Evolutionary conservation across 1,139 yeast genomes (phyloP), one percentile per base, ranked within the genome.

Genomic region (Protomyces inundatus): DNA sequence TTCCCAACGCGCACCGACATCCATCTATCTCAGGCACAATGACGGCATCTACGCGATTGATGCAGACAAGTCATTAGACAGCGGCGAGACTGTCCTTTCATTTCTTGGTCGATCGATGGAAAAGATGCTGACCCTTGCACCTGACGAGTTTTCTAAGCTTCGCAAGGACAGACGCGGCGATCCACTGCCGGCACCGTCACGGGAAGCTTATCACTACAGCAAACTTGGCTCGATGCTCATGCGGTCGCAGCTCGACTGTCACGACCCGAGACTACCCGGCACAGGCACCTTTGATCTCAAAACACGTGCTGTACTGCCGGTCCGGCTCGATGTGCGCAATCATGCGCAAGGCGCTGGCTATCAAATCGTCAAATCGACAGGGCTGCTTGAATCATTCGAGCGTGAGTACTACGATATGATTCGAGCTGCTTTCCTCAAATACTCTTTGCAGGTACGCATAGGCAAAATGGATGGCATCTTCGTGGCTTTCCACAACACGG

Each of bases 401-500:
- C 78, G 91, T 40, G 98, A 93, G 71, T 81, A 82, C 72, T 80
- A 77, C 67, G 98, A 93, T 71, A 80, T 93, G 69, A 82, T 87
- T 12, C 77, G 88, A 65, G 83, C 93, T 1, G 87, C 95, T 0
- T 75, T 93, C 75, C 77, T 93, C 70, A 93, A 93, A 74, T 93
- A 91, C 72, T 82, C 89, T 10, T 79, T 91, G 68, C 98, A 93
- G 73, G 98, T 97, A 0, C 80, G 97, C 67, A 88, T 93, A 56
- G 98, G 98, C 1, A 85, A 88, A 70, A 93, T 93, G 98, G 97
- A 91, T 74, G 98, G 98, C 5, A 90, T 93, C 4, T 90, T 88
- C 69, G 80, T 93, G 33, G 97, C 97, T 0, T 93, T 87, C 73
- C 98, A 93, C 75, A 93, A 90, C 73, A 81, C 90, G 64, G 81